Evolutionary conservation across 768 basidiomycete genomes (phyloP).

Genomic region (Lentinus tigrinus): DNA sequence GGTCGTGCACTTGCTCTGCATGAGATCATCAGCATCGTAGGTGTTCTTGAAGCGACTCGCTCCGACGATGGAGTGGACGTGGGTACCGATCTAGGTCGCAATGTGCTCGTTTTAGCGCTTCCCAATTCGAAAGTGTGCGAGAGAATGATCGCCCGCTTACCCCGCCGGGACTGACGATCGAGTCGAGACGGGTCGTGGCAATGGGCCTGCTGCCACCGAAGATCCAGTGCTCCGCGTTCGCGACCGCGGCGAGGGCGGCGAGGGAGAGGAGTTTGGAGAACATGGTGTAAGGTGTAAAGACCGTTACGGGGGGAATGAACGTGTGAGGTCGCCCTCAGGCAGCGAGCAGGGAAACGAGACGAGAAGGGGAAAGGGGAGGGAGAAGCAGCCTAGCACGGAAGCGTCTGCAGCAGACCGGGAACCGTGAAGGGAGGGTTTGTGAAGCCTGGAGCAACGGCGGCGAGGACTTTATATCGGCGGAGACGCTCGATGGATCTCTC

Average conservation of each 20-base stretch:
- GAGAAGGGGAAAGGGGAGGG: constrained; percentile 1
- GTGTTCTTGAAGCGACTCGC: constrained; percentile 11
- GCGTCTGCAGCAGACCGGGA: constrained; percentile 1
- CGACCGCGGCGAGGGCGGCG: constrained; percentile 10
- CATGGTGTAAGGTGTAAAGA: constrained; percentile 4
- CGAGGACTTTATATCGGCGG: not conserved
- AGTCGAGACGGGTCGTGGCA: constrained; percentile 12
- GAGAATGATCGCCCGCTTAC: not conserved
- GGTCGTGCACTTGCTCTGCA: constrained; percentile 18
- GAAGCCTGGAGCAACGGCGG: too few relatives aligned
- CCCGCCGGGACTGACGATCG: constrained; percentile 10
- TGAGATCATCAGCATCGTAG: constrained; percentile 11
- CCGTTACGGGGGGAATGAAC: not conserved
- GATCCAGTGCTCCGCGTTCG: constrained; percentile 19
- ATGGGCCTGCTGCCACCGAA: constrained; percentile 17
- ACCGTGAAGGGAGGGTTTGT: constrained; percentile 5
- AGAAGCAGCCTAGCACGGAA: constrained; percentile 1
- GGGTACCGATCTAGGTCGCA: constrained; percentile 9
- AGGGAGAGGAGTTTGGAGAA: constrained; percentile 14
- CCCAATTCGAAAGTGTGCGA: not conserved
- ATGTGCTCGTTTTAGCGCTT: not conserved
- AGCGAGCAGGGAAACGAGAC: not conserved
- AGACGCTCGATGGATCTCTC: not conserved
- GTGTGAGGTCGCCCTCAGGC: not conserved
- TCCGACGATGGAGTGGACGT: constrained; percentile 19